phyloP scores from a whole-genome alignment of 208 protist genomes.

The Tritrichomonas musculus region DNA sequence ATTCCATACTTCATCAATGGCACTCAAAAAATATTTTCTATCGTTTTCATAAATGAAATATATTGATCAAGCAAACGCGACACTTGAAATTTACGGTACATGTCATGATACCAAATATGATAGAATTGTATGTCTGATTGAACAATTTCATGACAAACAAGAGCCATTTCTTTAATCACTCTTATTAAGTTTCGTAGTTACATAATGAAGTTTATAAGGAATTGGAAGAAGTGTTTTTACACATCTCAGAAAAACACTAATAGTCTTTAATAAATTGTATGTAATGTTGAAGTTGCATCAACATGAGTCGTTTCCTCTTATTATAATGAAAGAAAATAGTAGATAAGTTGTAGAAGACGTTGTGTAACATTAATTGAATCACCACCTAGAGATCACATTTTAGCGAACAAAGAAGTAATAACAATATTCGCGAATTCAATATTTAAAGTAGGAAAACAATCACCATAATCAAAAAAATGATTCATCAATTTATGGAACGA shows the following conservation, averaged over 20 bases:
- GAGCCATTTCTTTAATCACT: conserved; percentile 54
- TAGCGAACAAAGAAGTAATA: conserved; percentile 56
- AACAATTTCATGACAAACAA: background rate
- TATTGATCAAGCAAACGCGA: too few relatives aligned
- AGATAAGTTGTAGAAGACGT: conserved; percentile 91
- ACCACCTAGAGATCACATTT: conserved; percentile 61
- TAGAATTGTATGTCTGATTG: conserved; percentile 50
- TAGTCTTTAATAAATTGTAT: background rate
- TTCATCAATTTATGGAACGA: conserved; percentile 63
- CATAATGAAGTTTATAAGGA: conserved; percentile 90
- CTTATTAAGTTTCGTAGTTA: conserved; percentile 88
- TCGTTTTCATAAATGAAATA: conserved; percentile 78
- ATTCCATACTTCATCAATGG: background rate
- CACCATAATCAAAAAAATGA: conserved; percentile 84
- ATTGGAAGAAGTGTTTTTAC: conserved; percentile 71
- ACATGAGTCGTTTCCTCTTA: conserved; percentile 45
- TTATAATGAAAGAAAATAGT: conserved; percentile 56
- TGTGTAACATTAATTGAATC: conserved; percentile 83
- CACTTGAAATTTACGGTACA: conserved; percentile 84
- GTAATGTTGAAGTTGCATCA: background rate
- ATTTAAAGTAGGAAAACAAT: conserved; percentile 86
- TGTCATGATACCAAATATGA: conserved; percentile 85
- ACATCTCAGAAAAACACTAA: conserved; percentile 49
- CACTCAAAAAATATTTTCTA: conserved; percentile 64
- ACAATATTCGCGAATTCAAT: conserved; percentile 81